Percentiles rank a stretch among this genome's conserved stretches.
These are phyloP conservation scores for Sapria himalayana DNA, from an alignment of 345 rosid genomes.

Conservation along the genomic window DNA sequence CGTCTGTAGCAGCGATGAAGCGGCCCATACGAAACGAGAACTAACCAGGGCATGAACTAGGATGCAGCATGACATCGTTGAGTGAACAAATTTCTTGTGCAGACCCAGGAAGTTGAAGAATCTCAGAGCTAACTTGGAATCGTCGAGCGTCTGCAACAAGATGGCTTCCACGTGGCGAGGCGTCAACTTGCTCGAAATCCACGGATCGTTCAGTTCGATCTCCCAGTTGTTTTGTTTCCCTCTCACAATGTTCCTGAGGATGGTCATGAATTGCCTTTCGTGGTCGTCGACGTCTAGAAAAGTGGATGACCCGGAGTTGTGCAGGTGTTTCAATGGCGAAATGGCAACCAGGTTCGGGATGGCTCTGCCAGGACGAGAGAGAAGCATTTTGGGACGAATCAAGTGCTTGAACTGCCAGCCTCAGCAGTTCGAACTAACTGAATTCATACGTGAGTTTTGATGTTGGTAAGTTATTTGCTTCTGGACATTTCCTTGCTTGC, in stretches of 20 bases:
- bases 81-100: slow-evolving; percentile 50
- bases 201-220: slow-evolving; percentile 25
- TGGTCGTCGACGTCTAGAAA: slow-evolving; percentile 10
- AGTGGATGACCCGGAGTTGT: too few relatives aligned
- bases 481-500: too few relatives aligned
- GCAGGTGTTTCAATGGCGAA: too few relatives aligned
- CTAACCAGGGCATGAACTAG: slow-evolving; percentile 48
- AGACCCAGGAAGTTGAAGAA: slow-evolving; percentile 84
- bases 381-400: too few relatives aligned
- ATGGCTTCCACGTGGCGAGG: slow-evolving; percentile 45
- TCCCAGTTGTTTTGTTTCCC: slow-evolving; percentile 66
- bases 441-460: too few relatives aligned
- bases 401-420: too few relatives aligned
- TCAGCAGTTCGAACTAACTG: too few relatives aligned
- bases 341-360: too few relatives aligned
- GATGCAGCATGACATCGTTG: slow-evolving; percentile 53
- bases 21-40: slow-evolving; percentile 55
- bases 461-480: too few relatives aligned
- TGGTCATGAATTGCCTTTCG: slow-evolving; percentile 27
- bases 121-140: slow-evolving; percentile 49
- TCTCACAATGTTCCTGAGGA: slow-evolving; percentile 27
- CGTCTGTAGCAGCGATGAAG: slow-evolving; percentile 68
- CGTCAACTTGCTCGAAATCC: slow-evolving; percentile 16
- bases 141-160: slow-evolving; percentile 37
- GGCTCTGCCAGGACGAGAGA: too few relatives aligned